These are phyloP conservation scores for Gossypium schwendimanii DNA, from an alignment of 441 rosid genomes.

Conservation along the genomic window DNA sequence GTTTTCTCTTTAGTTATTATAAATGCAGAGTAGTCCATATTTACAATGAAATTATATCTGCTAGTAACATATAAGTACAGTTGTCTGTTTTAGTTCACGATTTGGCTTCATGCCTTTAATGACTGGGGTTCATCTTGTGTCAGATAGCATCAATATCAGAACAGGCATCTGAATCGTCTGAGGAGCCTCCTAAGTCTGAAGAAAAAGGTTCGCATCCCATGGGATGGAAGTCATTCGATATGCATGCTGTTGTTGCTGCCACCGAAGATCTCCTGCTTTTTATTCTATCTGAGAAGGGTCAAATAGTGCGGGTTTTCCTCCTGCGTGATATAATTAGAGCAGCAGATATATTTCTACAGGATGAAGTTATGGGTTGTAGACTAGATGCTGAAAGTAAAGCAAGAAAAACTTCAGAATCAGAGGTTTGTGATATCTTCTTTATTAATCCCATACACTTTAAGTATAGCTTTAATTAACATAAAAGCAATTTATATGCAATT, in stretches of 20 bases:
- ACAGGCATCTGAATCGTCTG: slow-evolving; percentile 56
- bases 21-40: neutral
- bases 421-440: slow-evolving; percentile 33
- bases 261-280: slow-evolving; percentile 87
- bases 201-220: slow-evolving; percentile 29
- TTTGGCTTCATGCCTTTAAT: neutral
- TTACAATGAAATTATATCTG: neutral
- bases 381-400: slow-evolving; percentile 26
- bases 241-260: slow-evolving; percentile 79
- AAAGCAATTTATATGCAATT: neutral
- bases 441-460: neutral
- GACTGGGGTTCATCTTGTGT: slow-evolving; percentile 7
- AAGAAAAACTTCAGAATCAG: slow-evolving; percentile 19
- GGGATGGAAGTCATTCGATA: slow-evolving; percentile 80
- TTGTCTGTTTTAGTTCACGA: neutral
- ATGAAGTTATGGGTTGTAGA: slow-evolving; percentile 36
- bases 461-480: neutral
- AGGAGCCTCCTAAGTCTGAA: slow-evolving; percentile 29
- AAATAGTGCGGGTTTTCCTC: slow-evolving; percentile 72
- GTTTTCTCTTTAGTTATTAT: slow-evolving; percentile 2
- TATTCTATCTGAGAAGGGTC: slow-evolving; percentile 76
- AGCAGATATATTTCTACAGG: slow-evolving; percentile 53
- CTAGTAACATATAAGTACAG: neutral
- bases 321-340: slow-evolving; percentile 69
- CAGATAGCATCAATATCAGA: slow-evolving; percentile 92